Evolutionary conservation across 202 grass and related monocot genomes (phyloP), one percentile per base, ranked within the genome.

Genomic region (Brachypodium distachyon): DNA sequence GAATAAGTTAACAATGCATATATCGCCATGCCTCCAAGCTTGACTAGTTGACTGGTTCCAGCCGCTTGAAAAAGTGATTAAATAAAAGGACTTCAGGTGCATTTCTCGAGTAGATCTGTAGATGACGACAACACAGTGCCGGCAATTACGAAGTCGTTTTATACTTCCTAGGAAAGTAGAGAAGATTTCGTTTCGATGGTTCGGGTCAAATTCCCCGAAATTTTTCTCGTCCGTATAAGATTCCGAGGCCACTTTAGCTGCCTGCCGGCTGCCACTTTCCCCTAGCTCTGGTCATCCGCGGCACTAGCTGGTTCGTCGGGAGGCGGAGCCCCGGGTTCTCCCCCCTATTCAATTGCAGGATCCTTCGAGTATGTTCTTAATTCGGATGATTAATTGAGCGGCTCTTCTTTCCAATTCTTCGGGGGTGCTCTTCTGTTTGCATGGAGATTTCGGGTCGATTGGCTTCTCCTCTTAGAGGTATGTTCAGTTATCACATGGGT

Each of bases 1-100:
- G n/a, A n/a, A n/a, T n/a, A n/a, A n/a, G n/a, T n/a, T n/a, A n/a
- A n/a, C n/a, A n/a, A 36, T 43, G 27, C 16, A 16, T 26, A 12
- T 32, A 48, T 56, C 12, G 12, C 26, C 76, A 43, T 58, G 77
- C 80, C 61, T 10, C 68, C 70, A 73, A 70, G 49, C 44, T 84
- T 88, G 86, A 79, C 75, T 23, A 12, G 21, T 61, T 74, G 49
- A 14, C 51, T 1, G 3, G 33, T 53, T 46, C 54, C 13, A 17
- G 5, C 38, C n/a, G n/a, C n/a, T n/a, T n/a, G n/a, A n/a, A n/a
- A n/a, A n/a, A n/a, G n/a, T n/a, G n/a, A n/a, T n/a, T n/a, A n/a
- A n/a, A n/a, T n/a, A n/a, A n/a, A n/a, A n/a, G n/a, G n/a, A n/a
- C n/a, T n/a, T n/a, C n/a, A n/a, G n/a, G n/a, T n/a, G n/a, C n/a